Evolutionary conservation across 2,329 filamentous ascomycete species (phyloP).

Genomic region (Gaeumannomyces tritici): DNA sequence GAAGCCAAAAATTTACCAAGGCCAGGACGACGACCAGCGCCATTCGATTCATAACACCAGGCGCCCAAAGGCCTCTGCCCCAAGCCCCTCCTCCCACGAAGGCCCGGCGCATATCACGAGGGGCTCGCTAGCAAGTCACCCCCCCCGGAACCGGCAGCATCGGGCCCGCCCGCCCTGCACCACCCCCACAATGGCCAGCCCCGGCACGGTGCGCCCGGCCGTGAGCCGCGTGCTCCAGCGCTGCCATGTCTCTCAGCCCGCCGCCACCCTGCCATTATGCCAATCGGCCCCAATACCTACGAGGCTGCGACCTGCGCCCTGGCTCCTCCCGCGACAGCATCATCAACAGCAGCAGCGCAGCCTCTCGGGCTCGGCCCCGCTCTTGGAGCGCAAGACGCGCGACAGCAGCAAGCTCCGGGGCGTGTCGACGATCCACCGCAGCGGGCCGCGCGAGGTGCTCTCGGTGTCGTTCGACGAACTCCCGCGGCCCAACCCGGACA

Average conservation of each 20-base stretch:
- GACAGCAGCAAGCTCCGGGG: slow-evolving; percentile 77
- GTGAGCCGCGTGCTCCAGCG: slow-evolving; percentile 19
- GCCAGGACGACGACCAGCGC: background rate
- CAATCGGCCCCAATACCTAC: background rate
- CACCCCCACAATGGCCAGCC: slow-evolving; percentile 11
- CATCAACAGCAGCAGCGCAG: slow-evolving; percentile 11
- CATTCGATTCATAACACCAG: background rate
- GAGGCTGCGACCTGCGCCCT: background rate
- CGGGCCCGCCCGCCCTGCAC: no score
- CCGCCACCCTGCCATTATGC: slow-evolving; percentile 3
- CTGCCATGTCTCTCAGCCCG: slow-evolving; percentile 16
- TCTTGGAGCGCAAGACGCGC: slow-evolving; percentile 39
- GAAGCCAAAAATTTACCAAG: slow-evolving; percentile 1
- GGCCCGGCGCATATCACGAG: background rate
- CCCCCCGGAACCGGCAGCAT: background rate
- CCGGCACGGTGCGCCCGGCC: slow-evolving; percentile 14
- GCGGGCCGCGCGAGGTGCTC: slow-evolving; percentile 64
- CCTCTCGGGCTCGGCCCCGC: slow-evolving; percentile 47
- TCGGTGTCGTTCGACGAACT: slow-evolving; percentile 63
- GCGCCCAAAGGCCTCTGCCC: background rate
- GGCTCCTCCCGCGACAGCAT: background rate
- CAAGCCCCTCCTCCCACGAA: background rate
- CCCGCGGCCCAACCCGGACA: slow-evolving; percentile 52
- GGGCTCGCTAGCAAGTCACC: background rate
- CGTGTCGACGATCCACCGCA: slow-evolving; percentile 70